A percentile compares a stretch with the other conserved stretches of the same genome.
Conservation (phyloP, 2,329 filamentous ascomycete species). For the Alternaria sp. region DNA sequence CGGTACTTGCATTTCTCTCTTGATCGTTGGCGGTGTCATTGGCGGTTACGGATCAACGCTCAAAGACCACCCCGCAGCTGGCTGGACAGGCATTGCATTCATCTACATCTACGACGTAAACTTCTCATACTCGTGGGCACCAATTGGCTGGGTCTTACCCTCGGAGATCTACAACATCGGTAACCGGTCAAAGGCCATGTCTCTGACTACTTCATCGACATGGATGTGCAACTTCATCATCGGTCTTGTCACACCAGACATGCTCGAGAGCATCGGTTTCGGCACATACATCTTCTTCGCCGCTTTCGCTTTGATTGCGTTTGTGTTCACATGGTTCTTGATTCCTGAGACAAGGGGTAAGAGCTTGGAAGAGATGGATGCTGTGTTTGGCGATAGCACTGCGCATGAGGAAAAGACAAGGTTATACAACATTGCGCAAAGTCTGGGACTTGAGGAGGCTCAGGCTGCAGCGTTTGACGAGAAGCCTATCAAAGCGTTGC, state of each 20-base stretch:
- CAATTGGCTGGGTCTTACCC: slow-evolving; percentile 76
- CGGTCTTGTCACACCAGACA: slow-evolving; percentile 71
- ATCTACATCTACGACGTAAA: slow-evolving; percentile 64
- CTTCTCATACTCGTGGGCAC: slow-evolving; percentile 73
- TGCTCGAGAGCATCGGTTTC: slow-evolving; percentile 68
- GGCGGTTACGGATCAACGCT: slow-evolving; percentile 68
- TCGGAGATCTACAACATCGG: slow-evolving; percentile 77
- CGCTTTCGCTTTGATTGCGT: slow-evolving; percentile 57
- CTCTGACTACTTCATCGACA: slow-evolving; percentile 75
- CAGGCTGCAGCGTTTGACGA: slow-evolving; percentile 23
- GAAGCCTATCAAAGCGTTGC: slow-evolving; percentile 13
- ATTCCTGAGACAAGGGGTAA: slow-evolving; percentile 78
- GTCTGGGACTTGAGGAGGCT: slow-evolving; percentile 27
- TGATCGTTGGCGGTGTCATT: slow-evolving; percentile 74
- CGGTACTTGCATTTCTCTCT: slow-evolving; percentile 75
- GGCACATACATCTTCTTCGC: slow-evolving; percentile 62
- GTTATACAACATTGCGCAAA: slow-evolving; percentile 29
- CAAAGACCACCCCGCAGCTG: slow-evolving; percentile 64
- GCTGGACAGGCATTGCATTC: slow-evolving; percentile 73
- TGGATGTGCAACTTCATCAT: slow-evolving; percentile 82
- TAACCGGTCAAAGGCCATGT: slow-evolving; percentile 72
- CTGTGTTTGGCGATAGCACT: slow-evolving; percentile 83
- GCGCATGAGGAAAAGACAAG: slow-evolving; percentile 59
- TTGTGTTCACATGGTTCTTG: slow-evolving; percentile 61
- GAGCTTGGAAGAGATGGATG: slow-evolving; percentile 80